phyloP scores from a whole-genome alignment of 2,329 filamentous ascomycete genomes.

The Diaporthe vaccinii region DNA sequence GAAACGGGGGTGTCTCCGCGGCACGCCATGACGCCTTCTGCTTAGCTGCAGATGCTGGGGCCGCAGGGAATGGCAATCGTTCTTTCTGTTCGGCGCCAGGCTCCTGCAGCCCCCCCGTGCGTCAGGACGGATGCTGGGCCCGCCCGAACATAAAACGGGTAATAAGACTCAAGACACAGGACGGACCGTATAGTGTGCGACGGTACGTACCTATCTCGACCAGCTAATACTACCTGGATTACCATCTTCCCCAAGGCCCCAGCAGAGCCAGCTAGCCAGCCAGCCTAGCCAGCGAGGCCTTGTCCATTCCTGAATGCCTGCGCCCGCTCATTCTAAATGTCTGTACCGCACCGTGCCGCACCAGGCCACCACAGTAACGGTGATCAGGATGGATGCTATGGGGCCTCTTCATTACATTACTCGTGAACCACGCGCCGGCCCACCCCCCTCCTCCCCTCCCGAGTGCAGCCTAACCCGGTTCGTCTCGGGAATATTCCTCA shows the following conservation, averaged over 20 bases:
- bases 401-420: constrained; percentile 31
- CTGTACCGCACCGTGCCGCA: background rate
- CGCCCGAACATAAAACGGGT: constrained; percentile 35
- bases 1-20: constrained; percentile 39
- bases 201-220: constrained; percentile 10
- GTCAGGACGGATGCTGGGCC: constrained; percentile 36
- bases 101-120: constrained; percentile 35
- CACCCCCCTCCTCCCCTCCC: constrained; percentile 18
- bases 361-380: background rate
- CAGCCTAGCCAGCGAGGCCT: background rate
- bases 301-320: constrained; percentile 5
- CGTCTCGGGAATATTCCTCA: constrained; percentile 32
- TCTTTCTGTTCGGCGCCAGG: constrained; percentile 31
- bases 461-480: constrained; percentile 31
- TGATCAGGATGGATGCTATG: constrained; percentile 22
- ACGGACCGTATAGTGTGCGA: constrained; percentile 5
- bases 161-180: constrained; percentile 33
- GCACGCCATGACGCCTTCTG: constrained; percentile 41
- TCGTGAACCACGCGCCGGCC: constrained; percentile 35
- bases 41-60: constrained; percentile 42
- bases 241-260: background rate
- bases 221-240: background rate
- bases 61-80: constrained; percentile 39
- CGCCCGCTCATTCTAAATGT: background rate
- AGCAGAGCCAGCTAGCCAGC: background rate